These are phyloP conservation scores for Rubus idaeus DNA, from an alignment of 306 rosid genomes.

Conservation along the genomic window DNA sequence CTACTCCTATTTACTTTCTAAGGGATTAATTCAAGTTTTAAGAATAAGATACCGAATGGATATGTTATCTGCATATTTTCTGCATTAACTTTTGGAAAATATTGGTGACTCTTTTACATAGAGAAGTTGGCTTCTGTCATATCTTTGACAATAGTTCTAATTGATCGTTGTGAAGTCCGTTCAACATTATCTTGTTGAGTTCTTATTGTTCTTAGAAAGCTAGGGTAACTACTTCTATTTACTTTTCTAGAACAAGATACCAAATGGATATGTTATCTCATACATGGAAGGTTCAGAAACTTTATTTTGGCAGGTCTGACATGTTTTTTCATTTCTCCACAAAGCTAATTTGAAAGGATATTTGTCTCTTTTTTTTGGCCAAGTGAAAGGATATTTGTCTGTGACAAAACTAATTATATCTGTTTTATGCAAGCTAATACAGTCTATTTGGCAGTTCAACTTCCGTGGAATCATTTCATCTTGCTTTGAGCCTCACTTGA, in stretches of 20 bases:
- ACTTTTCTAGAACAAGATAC: not conserved
- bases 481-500: constrained; percentile 98
- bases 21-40: not conserved
- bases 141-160: not conserved
- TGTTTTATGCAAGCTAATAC: constrained; percentile 14
- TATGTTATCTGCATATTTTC: not conserved
- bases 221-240: constrained; percentile 13
- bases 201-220: constrained; percentile 5
- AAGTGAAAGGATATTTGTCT: too few relatives aligned
- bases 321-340: not conserved
- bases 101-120: constrained; percentile 13
- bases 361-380: too few relatives aligned
- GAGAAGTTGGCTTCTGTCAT: not conserved
- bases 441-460: constrained; percentile 78
- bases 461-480: constrained; percentile 98
- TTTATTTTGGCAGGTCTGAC: not conserved
- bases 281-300: not conserved
- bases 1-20: constrained; percentile 7
- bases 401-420: too few relatives aligned
- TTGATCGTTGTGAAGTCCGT: not conserved
- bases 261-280: not conserved
- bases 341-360: not conserved
- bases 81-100: constrained; percentile 20
- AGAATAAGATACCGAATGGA: not conserved
- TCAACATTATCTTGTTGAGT: constrained; percentile 7